phyloP scores from a whole-genome alignment of 768 basidiomycete species.

The Asterophora lycoperdoides region DNA sequence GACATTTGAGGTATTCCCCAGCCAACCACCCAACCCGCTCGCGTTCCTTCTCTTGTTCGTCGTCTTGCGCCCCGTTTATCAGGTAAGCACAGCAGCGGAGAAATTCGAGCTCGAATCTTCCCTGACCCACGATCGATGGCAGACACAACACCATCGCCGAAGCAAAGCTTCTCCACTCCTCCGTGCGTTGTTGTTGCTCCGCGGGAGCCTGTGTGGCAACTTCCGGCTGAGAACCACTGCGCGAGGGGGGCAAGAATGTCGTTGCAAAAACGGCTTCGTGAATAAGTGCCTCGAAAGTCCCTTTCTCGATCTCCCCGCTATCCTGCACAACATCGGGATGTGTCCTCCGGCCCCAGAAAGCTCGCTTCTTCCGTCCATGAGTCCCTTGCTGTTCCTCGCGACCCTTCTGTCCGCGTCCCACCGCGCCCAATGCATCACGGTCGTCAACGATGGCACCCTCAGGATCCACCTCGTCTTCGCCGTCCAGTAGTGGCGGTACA shows the following conservation, averaged over 20 bases:
- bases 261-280: constrained; percentile 83
- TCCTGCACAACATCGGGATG: constrained; percentile 65
- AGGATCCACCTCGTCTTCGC: constrained; percentile 31
- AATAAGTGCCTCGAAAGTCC: constrained; percentile 72
- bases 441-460: constrained; percentile 19
- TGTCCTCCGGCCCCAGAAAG: constrained; percentile 72
- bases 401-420: constrained; percentile 25
- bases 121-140: constrained; percentile 50
- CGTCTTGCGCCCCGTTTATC: constrained; percentile 49
- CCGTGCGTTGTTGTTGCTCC: constrained; percentile 8
- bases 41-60: constrained; percentile 35
- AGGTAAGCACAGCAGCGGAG: constrained; percentile 62
- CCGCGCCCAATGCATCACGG: constrained; percentile 1
- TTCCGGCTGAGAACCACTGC: neutral
- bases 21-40: constrained; percentile 61
- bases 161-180: constrained; percentile 61
- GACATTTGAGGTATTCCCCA: constrained; percentile 57
- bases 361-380: constrained; percentile 52
- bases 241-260: constrained; percentile 39
- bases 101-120: constrained; percentile 68
- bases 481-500: constrained; percentile 51
- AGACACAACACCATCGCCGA: constrained; percentile 56
- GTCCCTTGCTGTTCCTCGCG: constrained; percentile 21
- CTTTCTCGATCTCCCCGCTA: constrained; percentile 47
- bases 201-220: constrained; percentile 11